These are phyloP conservation scores for Heliosperma pusillum DNA, from an alignment of 148 eudicot species.

Conservation along the genomic window DNA sequence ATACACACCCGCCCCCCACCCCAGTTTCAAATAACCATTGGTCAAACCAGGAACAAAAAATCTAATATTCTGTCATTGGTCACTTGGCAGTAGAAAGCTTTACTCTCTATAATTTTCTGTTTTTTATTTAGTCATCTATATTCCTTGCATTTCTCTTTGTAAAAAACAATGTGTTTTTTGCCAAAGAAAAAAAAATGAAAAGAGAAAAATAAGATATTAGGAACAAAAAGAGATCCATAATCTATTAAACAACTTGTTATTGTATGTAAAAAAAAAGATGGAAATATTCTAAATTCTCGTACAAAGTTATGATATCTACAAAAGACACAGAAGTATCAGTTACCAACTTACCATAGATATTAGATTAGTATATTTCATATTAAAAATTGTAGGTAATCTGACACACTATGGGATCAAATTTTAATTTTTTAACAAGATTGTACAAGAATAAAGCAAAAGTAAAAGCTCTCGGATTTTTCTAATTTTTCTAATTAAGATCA, in stretches of 20 bases:
- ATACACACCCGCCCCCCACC: too few relatives aligned
- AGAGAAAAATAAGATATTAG: not conserved
- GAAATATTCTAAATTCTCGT: constrained; percentile 16
- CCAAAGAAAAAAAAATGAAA: not conserved
- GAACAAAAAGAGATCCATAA: constrained; percentile 19
- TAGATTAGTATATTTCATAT: not conserved
- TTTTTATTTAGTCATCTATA: too few relatives aligned
- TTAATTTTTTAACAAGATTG: not conserved
- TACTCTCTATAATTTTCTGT: too few relatives aligned
- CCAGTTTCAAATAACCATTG: too few relatives aligned
- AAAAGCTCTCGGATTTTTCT: constrained; percentile 7
- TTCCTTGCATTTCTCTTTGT: not conserved
- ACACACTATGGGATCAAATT: constrained; percentile 16
- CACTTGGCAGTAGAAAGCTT: too few relatives aligned
- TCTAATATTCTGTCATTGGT: too few relatives aligned
- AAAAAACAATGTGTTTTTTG: not conserved
- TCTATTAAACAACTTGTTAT: not conserved
- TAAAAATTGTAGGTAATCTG: constrained; percentile 17
- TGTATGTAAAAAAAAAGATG: not conserved
- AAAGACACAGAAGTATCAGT: constrained; percentile 11
- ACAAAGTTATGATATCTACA: constrained; percentile 19
- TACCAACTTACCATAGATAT: constrained; percentile 15
- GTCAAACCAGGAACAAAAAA: too few relatives aligned
- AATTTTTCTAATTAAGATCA: constrained; percentile 20
- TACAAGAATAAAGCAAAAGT: not conserved